Evolutionary conservation across 2,329 filamentous ascomycete species (phyloP), one percentile per base, ranked within the genome.

Genomic region (Botrytis medusae): DNA sequence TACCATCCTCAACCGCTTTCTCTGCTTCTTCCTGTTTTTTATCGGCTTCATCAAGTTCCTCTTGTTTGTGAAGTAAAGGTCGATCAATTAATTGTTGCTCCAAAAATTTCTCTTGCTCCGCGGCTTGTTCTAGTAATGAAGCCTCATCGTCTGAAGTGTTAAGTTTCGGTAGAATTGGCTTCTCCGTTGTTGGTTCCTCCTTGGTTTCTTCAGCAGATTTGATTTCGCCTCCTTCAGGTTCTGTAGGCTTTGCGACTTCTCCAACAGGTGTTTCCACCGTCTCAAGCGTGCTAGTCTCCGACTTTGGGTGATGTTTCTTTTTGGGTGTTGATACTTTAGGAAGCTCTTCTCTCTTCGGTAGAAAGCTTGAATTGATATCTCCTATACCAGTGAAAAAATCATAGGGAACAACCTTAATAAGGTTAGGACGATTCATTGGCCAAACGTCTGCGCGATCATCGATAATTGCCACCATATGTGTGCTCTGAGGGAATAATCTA

Each of bases 381-480:
- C 96, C 96, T 76, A 98, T 97, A 25, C 96, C 96, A 73, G 97
- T 93, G 84, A 98, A 99, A 83, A 99, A 99, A 82, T 98, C 95
- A 82, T 97, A 99, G 0, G 95, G 94, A 1, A 91, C 91, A 48
- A 99, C 96, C 81, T 97, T 97, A 84, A 99, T 94, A 51, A 99
- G 87, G 79, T 99, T 98, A 8, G 92, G 89, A 78, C 92, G 92
- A 87, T 97, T 98, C 77, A 91, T 90, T 2, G 90, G 90, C 96
- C 96, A 99, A 12, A 99, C 95, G 81, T 99, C 96, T 71, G 94
- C 94, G 77, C 96, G 90, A 82, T 99, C 96, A 81, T 99, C 96
- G 77, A 99, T 99, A 79, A 99, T 98, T 74, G 98, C 95, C 0
- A 98, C 97, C 96, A 99, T 99, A 83, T 97, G 95, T 9, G 95